These are phyloP conservation scores for Massarina eburnea DNA, from an alignment of 2,329 filamentous ascomycete genomes.

Conservation along the genomic window DNA sequence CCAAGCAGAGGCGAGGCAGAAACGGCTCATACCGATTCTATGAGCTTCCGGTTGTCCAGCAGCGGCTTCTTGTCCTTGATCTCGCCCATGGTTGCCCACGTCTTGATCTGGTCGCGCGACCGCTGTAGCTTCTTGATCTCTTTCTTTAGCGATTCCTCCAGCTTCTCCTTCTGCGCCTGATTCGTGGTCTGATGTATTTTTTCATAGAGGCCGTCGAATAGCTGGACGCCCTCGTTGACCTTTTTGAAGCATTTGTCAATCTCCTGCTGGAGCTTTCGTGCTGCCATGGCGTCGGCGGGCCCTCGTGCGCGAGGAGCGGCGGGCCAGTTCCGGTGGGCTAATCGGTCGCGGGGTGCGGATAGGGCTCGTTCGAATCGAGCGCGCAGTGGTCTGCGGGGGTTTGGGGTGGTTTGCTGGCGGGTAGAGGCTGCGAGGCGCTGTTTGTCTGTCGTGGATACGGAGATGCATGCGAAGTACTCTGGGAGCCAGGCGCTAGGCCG, in stretches of 20 bases:
- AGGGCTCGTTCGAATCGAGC: neutral
- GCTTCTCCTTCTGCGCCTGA: conserved; percentile 94
- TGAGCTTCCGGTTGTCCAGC: conserved; percentile 89
- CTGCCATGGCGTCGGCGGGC: conserved; percentile 70
- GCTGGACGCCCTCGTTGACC: conserved; percentile 86
- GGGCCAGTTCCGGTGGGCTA: conserved; percentile 13
- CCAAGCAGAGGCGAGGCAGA: neutral
- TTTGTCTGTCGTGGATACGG: neutral
- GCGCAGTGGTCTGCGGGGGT: no score
- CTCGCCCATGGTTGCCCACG: conserved; percentile 97
- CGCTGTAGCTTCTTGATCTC: conserved; percentile 99
- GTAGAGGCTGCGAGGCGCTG: neutral
- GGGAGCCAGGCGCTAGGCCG: neutral
- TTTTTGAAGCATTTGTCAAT: conserved; percentile 99
- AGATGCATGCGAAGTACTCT: neutral
- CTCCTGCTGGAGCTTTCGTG: conserved; percentile 94
- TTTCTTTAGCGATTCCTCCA: conserved; percentile 96
- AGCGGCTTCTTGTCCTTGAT: conserved; percentile 99
- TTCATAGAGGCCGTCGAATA: conserved; percentile 94
- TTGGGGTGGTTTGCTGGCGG: neutral
- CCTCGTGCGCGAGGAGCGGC: conserved; percentile 33
- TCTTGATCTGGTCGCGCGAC: conserved; percentile 97
- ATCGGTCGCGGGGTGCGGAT: conserved; percentile 10
- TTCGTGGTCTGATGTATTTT: conserved; percentile 95
- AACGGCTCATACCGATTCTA: conserved; percentile 77